Base-by-base conservation (phyloP, 1,139 yeast genomes). In the Candida sp. region DNA sequence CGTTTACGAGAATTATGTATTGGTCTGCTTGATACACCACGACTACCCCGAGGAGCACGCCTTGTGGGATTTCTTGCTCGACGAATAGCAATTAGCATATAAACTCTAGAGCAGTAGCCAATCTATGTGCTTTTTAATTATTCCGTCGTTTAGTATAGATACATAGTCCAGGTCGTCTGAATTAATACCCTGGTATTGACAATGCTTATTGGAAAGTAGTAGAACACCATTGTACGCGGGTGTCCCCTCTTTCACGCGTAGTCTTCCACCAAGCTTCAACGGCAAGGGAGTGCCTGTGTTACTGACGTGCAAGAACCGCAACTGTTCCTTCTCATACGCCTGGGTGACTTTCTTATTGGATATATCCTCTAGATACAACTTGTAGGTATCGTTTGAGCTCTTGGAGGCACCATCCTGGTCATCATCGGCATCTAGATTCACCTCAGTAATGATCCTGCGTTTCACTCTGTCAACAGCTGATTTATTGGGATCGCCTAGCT, bases 1-100 rank as follows among this genome's bases (percentile, higher is more conserved):
- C 12, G 78, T 92, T 37, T 78, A 84, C 63, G 77, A 83, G 40
- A 78, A 84, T 48, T 90, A 88, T 59, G 85, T 84, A 58, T 77
- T 96, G 62, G 93, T 92, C 25, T 88, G 97, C 49, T 78, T 93
- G 54, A 86, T 93, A 38, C 91, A 90, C 66, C 98, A 92, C 67
- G 94, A 93, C 61, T 93, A 79, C 68, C 82, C 83, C 44, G 81
- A 88, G 53, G 93, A 87, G 59, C 75, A 78, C 53, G 96, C 87
- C 1, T 77, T 93, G 51, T 93, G 98, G 98, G 84, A 84, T 40
- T 59, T 84, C 45, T 70, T 90, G 49, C 66, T 83, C 50, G 58
- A 54, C 46, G 63, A 67, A 60, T 64, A 63, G 54, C 57, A 52
- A 65, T 63, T 63, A 62, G 51, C 30, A 44, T 44, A 54, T 8